A percentile compares a stretch with the other conserved stretches of the same genome.
Conservation (phyloP, 352 stramenopile species). For the Sclerospora graminicola region DNA sequence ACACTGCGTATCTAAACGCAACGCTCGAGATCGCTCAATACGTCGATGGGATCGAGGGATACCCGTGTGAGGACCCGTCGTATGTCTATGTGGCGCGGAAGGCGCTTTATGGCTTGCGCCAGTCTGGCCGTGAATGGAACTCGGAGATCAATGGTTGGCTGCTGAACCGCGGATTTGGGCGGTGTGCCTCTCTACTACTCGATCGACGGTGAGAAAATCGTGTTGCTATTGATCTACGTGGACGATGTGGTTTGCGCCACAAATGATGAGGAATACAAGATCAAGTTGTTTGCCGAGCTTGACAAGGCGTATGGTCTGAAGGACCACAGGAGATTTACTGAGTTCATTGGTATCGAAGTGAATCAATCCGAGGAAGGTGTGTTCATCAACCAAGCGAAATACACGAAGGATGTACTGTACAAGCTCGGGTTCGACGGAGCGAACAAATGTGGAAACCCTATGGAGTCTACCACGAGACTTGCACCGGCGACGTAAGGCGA, state of each 20-base stretch:
- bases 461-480: conserved; percentile 6
- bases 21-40: neutral
- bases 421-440: neutral
- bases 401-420: neutral
- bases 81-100: neutral
- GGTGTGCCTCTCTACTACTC: neutral
- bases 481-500: neutral
- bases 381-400: neutral
- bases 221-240: neutral
- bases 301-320: neutral
- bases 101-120: conserved; percentile 4
- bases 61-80: neutral
- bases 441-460: conserved; percentile 1
- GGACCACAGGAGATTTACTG: neutral
- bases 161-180: neutral
- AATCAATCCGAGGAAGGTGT: neutral
- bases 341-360: neutral
- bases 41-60: neutral
- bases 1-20: neutral
- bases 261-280: neutral
- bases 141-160: neutral
- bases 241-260: neutral
- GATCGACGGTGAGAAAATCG: neutral
- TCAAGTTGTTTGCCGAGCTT: neutral
- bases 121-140: conserved; percentile 2